phyloP scores from a whole-genome alignment of 2,329 filamentous ascomycete genomes.

The Alternaria ventricosa region DNA sequence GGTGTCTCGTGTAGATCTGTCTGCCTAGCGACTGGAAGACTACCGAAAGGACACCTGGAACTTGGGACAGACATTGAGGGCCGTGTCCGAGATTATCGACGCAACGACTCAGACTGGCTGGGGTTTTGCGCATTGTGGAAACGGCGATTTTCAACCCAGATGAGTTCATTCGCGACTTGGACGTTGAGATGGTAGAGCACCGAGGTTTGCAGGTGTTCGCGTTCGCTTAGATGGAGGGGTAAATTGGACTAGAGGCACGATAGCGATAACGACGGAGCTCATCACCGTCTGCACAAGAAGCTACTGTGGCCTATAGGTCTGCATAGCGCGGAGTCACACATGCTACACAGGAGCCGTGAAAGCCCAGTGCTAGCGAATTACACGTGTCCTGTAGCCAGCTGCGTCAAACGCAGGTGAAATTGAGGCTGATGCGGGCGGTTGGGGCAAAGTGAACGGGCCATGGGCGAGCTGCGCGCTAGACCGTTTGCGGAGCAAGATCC shows the following conservation, averaged over 20 bases:
- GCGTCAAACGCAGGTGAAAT: constrained; percentile 35
- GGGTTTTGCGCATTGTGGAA: not conserved
- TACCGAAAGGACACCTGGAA: constrained; percentile 14
- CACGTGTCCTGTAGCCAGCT: constrained; percentile 41
- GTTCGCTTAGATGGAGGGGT: constrained; percentile 16
- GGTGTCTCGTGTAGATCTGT: constrained; percentile 1
- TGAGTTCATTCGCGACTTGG: not conserved
- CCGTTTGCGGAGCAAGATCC: constrained; percentile 22
- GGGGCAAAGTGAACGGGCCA: constrained; percentile 22
- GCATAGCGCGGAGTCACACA: constrained; percentile 13
- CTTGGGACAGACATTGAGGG: not conserved
- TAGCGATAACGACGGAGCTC: constrained; percentile 3
- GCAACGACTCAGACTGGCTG: not conserved
- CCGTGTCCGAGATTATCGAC: not conserved
- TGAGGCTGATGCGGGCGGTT: constrained; percentile 38
- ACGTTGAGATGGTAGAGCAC: not conserved
- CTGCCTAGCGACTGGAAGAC: constrained; percentile 1
- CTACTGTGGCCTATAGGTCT: not conserved
- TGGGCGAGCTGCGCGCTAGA: constrained; percentile 31
- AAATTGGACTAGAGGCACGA: constrained; percentile 2
- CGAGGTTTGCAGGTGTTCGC: not conserved
- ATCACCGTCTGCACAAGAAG: not conserved
- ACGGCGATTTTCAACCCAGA: not conserved
- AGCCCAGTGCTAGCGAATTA: constrained; percentile 23
- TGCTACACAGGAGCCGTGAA: not conserved